Evolutionary conservation across 192 early-diverging fungal genomes (phyloP).

Genomic region (Backusella psychrophila): DNA sequence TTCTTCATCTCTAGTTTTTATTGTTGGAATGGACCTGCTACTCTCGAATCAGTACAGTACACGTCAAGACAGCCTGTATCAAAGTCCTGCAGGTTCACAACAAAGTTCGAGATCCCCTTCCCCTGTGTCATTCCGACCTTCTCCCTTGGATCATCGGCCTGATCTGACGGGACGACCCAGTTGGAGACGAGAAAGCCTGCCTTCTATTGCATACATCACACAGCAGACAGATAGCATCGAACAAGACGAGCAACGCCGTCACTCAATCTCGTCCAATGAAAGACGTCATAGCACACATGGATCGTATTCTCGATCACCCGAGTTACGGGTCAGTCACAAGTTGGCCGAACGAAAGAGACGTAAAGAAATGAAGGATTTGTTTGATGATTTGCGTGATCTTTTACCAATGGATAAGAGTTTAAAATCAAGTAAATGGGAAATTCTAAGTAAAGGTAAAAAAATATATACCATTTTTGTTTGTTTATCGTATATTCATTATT

Average conservation of each 20-base stretch:
- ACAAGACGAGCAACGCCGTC: slow-evolving; percentile 10
- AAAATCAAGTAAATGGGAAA: slow-evolving; percentile 90
- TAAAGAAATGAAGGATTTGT: slow-evolving; percentile 89
- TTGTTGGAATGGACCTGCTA: background rate
- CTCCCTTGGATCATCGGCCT: slow-evolving; percentile 37
- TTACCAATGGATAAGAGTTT: slow-evolving; percentile 77
- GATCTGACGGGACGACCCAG: slow-evolving; percentile 34
- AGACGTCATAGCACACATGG: slow-evolving; percentile 31
- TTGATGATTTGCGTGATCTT: slow-evolving; percentile 79
- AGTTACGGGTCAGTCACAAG: slow-evolving; percentile 84
- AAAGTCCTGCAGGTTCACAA: slow-evolving; percentile 6
- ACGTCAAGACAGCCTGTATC: background rate
- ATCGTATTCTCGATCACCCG: slow-evolving; percentile 70
- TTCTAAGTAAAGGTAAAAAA: slow-evolving; percentile 76
- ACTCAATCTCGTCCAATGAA: slow-evolving; percentile 18
- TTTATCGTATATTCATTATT: slow-evolving; percentile 3
- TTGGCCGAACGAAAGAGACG: slow-evolving; percentile 84
- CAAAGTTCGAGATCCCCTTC: slow-evolving; percentile 11
- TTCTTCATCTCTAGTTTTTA: background rate
- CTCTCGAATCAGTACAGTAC: background rate
- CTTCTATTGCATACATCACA: slow-evolving; percentile 31
- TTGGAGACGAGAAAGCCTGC: slow-evolving; percentile 42
- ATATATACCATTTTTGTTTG: background rate
- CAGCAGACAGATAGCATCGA: background rate
- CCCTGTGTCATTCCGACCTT: slow-evolving; percentile 18